Percentiles rank a stretch among this genome's conserved stretches.
phyloP scores from a whole-genome alignment of 495 filamentous ascomycete genomes.

The Lasiosphaeria ovina region DNA sequence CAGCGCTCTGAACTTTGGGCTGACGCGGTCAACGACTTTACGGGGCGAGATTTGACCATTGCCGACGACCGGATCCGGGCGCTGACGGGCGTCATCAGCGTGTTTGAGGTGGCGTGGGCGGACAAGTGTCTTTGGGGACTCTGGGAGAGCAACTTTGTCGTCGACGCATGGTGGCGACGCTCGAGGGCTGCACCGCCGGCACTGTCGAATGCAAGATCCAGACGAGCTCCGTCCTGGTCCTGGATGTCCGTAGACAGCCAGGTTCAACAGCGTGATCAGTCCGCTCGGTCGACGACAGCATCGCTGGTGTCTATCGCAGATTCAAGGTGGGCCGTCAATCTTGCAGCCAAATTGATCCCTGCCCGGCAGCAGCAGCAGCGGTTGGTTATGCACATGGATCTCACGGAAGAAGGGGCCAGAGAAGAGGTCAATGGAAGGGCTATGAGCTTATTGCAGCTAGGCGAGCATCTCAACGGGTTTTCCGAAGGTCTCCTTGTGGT shows the following conservation, averaged over 20 bases:
- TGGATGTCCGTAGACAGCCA: neutral
- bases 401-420: neutral
- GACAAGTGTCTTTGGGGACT: neutral
- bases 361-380: neutral
- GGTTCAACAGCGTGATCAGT: neutral
- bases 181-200: neutral
- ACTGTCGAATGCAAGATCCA: neutral
- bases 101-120: neutral
- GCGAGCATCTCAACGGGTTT: neutral
- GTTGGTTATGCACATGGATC: neutral
- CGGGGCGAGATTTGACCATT: neutral
- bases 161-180: too few relatives aligned
- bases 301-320: neutral
- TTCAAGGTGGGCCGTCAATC: neutral
- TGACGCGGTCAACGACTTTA: constrained; percentile 1
- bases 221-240: neutral
- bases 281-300: neutral
- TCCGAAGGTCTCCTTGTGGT: neutral
- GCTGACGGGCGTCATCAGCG: neutral
- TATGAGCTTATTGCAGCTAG: neutral
- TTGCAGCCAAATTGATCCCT: neutral
- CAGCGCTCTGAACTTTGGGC: neutral
- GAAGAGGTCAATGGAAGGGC: neutral
- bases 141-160: neutral
- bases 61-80: neutral